Percentiles rank a stretch among this genome's conserved stretches.
These are phyloP conservation scores for Paecilomyces fulvus DNA, from an alignment of 2,329 filamentous ascomycete species.

Conservation along the genomic window DNA sequence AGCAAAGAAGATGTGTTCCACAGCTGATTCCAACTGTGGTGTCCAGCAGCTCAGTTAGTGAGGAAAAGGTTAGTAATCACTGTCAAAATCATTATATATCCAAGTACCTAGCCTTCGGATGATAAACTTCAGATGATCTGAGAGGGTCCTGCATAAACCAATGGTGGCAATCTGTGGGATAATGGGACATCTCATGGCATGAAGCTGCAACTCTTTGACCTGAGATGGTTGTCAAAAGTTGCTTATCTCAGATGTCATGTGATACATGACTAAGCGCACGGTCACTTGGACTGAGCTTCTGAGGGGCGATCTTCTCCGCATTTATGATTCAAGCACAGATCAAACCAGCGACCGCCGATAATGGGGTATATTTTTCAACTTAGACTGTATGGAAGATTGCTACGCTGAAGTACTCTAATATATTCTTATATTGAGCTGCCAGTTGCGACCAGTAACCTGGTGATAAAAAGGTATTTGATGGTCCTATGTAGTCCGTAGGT, in stretches of 20 bases:
- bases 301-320: background rate
- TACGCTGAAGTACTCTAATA: too few relatives aligned
- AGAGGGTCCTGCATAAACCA: slow-evolving; percentile 1
- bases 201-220: background rate
- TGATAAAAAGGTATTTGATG: background rate
- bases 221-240: background rate
- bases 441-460: too few relatives aligned
- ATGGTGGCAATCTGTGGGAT: slow-evolving; percentile 7
- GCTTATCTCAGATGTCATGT: background rate
- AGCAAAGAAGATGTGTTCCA: background rate
- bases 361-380: background rate
- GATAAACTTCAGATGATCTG: background rate
- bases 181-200: background rate
- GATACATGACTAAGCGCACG: background rate
- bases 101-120: background rate
- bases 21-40: background rate
- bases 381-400: too few relatives aligned
- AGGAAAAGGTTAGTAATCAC: background rate
- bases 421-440: too few relatives aligned
- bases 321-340: background rate
- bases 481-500: background rate
- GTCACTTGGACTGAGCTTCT: too few relatives aligned
- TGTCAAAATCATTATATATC: background rate
- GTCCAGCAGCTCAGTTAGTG: background rate
- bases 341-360: background rate